Base-by-base conservation (phyloP, 768 basidiomycete species). In the Mycena belliarum region DNA sequence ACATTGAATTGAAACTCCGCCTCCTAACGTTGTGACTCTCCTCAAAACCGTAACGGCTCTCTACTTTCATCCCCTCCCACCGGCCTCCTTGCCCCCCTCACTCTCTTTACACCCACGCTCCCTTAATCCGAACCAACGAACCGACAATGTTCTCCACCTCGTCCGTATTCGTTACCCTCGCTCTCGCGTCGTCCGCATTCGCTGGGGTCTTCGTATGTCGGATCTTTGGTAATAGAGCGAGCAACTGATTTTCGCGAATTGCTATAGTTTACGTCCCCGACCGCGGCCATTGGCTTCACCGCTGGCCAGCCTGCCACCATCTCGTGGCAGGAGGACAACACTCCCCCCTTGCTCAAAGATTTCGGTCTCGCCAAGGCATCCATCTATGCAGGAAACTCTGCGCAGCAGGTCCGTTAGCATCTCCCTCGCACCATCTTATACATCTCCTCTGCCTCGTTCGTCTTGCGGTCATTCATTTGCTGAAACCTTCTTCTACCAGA, bases 321-420 rank as follows among this genome's bases (percentile, higher is more conserved):
- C 49, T 68, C 56, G 35, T 93, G 90, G 90, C 67, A 79, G 59
- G 89, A 91, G 43, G 75, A 80, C 54, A 76, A 77, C 49, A 49
- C 24, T 0, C 2, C 72, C 2, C 88, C 90, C 5, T 47, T 72
- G 23, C 77, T 91, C 44, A 51, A 70, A 14, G 54, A 75, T 5
- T 87, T 86, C 35, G 87, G 89, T 6, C 61, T 66, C 28, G 70
- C 79, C 11, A 74, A 69, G 42, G 73, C 90, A 38, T 81, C 78
- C 33, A 79, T 93, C 71, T 91, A 83, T 62, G 79, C 72, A 50
- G 90, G 90, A 41, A 89, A 82, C 67, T 72, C 78, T 28, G 70
- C 67, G 12, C 75, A 83, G 63, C 89, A 91, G 82, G 89, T 88
- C 43, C 18, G 72, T 59, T 35, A 32, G 29, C 40, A 3, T n/a